A percentile compares a stretch with the other conserved stretches of the same genome.
Evolutionary conservation across 1,284 basidiomycete species (phyloP).

Genomic region (Rhizoctonia solani): DNA sequence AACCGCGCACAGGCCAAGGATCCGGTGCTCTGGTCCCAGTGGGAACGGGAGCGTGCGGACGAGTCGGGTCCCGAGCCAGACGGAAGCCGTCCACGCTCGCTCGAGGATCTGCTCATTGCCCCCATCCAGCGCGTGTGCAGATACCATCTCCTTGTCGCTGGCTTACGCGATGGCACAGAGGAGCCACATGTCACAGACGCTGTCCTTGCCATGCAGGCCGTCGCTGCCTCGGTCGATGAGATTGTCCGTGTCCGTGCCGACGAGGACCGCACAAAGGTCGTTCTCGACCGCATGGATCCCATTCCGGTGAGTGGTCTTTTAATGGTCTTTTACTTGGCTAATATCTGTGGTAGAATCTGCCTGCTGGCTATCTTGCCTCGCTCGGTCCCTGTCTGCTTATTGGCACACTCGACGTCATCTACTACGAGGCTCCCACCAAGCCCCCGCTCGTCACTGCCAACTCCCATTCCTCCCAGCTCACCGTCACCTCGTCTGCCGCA

Average conservation of each 20-base stretch:
- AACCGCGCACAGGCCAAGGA: conserved; percentile 14
- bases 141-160: conserved; percentile 85
- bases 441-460: conserved; percentile 3
- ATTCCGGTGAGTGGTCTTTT: conserved; percentile 42
- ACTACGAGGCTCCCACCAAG: conserved; percentile 48
- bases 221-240: conserved; percentile 57
- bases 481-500: too few species aligned
- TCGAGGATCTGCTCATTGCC: conserved; percentile 86
- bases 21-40: conserved; percentile 2
- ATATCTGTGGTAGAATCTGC: conserved; percentile 43
- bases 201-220: conserved; percentile 60
- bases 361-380: conserved; percentile 61
- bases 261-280: conserved; percentile 67
- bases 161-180: conserved; percentile 57
- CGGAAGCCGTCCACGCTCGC: conserved; percentile 50
- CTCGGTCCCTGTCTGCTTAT: conserved; percentile 76
- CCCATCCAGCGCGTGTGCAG: conserved; percentile 89
- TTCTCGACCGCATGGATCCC: conserved; percentile 64
- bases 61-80: neutral
- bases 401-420: conserved; percentile 82
- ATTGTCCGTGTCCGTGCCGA: conserved; percentile 61
- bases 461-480: conserved; percentile 5
- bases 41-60: conserved; percentile 8
- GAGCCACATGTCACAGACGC: conserved; percentile 42
- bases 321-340: conserved; percentile 45